Base-by-base conservation (phyloP, 768 basidiomycete genomes). In the Lactarius sanguifluus region DNA sequence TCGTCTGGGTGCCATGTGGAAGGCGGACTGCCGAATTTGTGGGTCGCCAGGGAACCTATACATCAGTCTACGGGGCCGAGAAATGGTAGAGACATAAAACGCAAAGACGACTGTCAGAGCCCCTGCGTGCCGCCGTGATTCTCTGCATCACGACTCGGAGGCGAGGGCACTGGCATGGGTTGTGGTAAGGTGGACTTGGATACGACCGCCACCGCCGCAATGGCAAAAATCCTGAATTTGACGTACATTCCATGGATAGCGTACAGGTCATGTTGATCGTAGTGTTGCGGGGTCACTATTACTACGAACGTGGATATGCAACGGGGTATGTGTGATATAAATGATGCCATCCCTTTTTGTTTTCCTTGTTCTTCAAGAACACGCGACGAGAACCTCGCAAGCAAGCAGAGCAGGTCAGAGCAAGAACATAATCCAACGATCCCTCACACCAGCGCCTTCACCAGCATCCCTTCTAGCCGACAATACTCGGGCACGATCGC, bases 401-500 rank as follows among this genome's bases (percentile, higher is more conserved):
- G 56, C 45, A 66, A 69, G 34, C 68, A 69, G 59, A 69, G 68
- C 68, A 69, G 61, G 59, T 45, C 38, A 66, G 55, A 67, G 66
- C 61, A 66, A 62, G 40, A 38, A 59, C 43, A 55, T 25, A 58
- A 57, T 7, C 36, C 64, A 34, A 64, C 32, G 10, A 54, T 28
- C 45, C 47, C 23, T 74, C 67, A 83, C 12, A 84, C 83, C 64
- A 85, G 77, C 10, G 77, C 78, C 72, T 91, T 92, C 70, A 88
- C 83, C 59, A 93, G 76, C 84, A 94, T 88, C 12, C 85, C 83
- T 77, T 94, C 92, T 70, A 94, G 76, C 50, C 92, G 80, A 78
- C 84, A 86, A 75, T 86, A 94, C 77, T 94, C 92, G 32, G 91
- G 89, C 20, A 94, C 88, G 73, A 93, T 89, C 41, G 90, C 85